Base-by-base conservation (phyloP, 2,329 filamentous ascomycete genomes). In the Helotiales sp. region DNA sequence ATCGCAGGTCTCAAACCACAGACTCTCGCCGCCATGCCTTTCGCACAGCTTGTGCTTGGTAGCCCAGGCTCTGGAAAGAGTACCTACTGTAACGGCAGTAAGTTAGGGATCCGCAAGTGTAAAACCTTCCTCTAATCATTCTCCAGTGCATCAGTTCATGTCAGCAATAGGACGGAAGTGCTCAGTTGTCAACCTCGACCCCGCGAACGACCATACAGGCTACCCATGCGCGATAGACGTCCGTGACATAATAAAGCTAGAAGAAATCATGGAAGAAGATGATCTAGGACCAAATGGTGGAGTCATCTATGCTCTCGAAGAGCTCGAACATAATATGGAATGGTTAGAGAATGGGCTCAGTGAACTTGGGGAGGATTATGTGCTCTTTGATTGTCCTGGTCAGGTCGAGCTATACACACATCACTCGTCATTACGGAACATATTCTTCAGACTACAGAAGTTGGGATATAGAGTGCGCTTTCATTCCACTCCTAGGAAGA, bases 361-460 rank as follows among this genome's bases (percentile, higher is more conserved):
- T 66, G 83, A 88, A 69, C 79, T 96, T 38, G 88, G 83, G 76
- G 91, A 97, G 63, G 93, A 98, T 67, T 99, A 98, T 70, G 77
- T 99, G 56, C 75, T 99, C 10, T 97, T 99, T 63, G 95, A 99
- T 76, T 98, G 95, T 65, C 95, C 95, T 0, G 95, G 95, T 0
- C 95, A 99, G 73, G 93, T 98, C 49, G 95, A 99, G 75, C 82
- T 99, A 5, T 98, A 97, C 70, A 98, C 93, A 46, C 95, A 98
- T 71, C 95, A 99, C 76, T 87, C 87, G 56, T 96, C 92, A 13
- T 77, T 99, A 65, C 86, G 95, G 57, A 96, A 96, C 69, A 93
- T 99, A 62, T 93, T 99, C 74, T 89, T 92, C 70, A 87, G 84
- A 72, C 81, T 99, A 58, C 90, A 96, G 76, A 97, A 96, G 77